Conservation (phyloP, 1,284 basidiomycete species). For the Microbotryomycetes sp. region DNA sequence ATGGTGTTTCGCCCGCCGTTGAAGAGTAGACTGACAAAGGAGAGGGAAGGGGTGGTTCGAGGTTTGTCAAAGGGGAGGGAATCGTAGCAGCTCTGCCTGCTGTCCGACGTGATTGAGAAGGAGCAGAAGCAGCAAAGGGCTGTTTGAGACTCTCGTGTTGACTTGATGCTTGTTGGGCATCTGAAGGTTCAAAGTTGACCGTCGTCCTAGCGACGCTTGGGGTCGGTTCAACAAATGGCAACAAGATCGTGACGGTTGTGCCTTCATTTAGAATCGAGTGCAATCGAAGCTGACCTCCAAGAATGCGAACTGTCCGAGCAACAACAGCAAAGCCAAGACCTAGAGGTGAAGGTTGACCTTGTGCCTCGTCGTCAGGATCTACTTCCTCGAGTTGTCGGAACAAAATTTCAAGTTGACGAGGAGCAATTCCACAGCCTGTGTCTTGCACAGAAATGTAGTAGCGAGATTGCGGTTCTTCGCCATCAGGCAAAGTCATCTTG, state of each 20-base stretch:
- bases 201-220: no score
- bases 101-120: no score
- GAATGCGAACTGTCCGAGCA: neutral
- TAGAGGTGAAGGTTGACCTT: neutral
- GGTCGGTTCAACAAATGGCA: neutral
- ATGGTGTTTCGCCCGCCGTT: neutral
- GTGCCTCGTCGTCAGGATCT: neutral
- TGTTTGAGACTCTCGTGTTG: no score
- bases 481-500: no score
- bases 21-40: neutral
- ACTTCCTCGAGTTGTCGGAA: neutral
- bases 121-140: no score
- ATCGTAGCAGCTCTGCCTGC: neutral
- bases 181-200: no score
- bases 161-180: no score
- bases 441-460: neutral
- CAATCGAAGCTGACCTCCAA: neutral
- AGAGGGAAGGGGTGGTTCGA: neutral
- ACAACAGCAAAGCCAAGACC: neutral
- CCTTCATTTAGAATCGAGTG: neutral
- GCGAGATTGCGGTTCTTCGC: neutral
- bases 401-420: neutral
- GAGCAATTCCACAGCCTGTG: neutral
- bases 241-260: neutral
- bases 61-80: neutral